These are phyloP conservation scores for Rubia tinctorum DNA, from an alignment of 305 asterid species.

Conservation along the genomic window DNA sequence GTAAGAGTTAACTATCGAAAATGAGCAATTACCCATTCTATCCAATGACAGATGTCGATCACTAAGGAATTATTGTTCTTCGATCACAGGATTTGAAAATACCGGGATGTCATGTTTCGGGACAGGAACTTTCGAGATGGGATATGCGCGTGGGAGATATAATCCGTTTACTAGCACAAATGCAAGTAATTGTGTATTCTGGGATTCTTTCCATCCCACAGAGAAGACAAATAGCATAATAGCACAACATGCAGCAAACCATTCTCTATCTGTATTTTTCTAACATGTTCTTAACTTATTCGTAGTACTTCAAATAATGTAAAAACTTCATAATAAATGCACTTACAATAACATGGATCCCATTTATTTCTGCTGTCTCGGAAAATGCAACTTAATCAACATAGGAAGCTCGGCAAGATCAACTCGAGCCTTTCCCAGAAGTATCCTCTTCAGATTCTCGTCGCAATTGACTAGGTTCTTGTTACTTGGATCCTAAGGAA, in stretches of 20 bases:
- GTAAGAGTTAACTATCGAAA: slow-evolving; percentile 35
- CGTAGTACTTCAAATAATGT: neutral
- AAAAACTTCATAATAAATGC: neutral
- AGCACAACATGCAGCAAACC: slow-evolving; percentile 27
- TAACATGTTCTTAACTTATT: neutral
- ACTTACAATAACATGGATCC: neutral
- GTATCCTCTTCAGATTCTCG: slow-evolving; percentile 65
- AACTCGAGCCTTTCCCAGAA: slow-evolving; percentile 69
- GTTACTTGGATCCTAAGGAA: slow-evolving; percentile 65
- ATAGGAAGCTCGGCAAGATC: slow-evolving; percentile 83
- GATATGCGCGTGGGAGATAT: slow-evolving; percentile 45
- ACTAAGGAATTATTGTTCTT: neutral
- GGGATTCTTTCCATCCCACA: slow-evolving; percentile 87
- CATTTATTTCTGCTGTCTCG: slow-evolving; percentile 54
- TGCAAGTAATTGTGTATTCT: slow-evolving; percentile 66
- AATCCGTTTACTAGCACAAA: slow-evolving; percentile 62
- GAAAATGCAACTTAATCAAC: slow-evolving; percentile 84
- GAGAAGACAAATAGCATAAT: slow-evolving; percentile 58
- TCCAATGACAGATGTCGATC: neutral
- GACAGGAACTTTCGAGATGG: slow-evolving; percentile 70
- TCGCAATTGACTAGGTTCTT: slow-evolving; percentile 77
- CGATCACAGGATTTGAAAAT: slow-evolving; percentile 48
- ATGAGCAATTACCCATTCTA: too few species aligned
- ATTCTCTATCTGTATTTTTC: slow-evolving; percentile 19
- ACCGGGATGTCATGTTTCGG: slow-evolving; percentile 66